Percentiles rank a stretch among this genome's conserved stretches.
Conservation (phyloP, 768 basidiomycete genomes). For the Lactarius akahatsu region DNA sequence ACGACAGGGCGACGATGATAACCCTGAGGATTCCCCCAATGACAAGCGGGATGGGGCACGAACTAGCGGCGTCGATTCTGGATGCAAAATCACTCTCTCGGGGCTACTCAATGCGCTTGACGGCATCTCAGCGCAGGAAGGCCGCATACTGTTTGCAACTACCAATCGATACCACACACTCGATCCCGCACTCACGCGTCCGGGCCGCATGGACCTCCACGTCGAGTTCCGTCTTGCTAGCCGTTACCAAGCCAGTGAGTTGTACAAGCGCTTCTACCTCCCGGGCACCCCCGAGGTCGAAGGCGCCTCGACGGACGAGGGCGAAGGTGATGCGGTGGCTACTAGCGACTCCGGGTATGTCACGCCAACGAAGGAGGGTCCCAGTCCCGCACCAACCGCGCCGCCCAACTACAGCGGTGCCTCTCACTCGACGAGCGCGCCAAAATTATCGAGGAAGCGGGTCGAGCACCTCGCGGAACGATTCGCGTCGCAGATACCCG, state of each 20-base stretch:
- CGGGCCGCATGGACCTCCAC: slow-evolving; percentile 79
- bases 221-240: slow-evolving; percentile 77
- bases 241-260: slow-evolving; percentile 59
- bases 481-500: slow-evolving; percentile 57
- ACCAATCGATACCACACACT: slow-evolving; percentile 71
- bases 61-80: not conserved
- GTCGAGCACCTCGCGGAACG: slow-evolving; percentile 49
- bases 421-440: slow-evolving; percentile 32
- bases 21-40: slow-evolving; percentile 13
- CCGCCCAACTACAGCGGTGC: slow-evolving; percentile 14
- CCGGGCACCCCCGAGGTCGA: slow-evolving; percentile 38
- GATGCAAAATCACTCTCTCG: slow-evolving; percentile 52
- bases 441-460: slow-evolving; percentile 42
- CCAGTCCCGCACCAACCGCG: not conserved
- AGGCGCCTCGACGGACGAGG: slow-evolving; percentile 29
- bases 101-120: slow-evolving; percentile 80
- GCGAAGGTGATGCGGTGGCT: slow-evolving; percentile 29
- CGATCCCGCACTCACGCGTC: slow-evolving; percentile 72
- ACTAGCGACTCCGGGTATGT: slow-evolving; percentile 29
- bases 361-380: slow-evolving; percentile 23
- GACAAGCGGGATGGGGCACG: slow-evolving; percentile 20
- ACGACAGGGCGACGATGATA: slow-evolving; percentile 20
- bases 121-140: slow-evolving; percentile 77
- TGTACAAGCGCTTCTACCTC: slow-evolving; percentile 69
- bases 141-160: slow-evolving; percentile 77